These are phyloP conservation scores for Astrephomene gubernaculifera DNA, from an alignment of 139 green algal species.

Conservation along the genomic window DNA sequence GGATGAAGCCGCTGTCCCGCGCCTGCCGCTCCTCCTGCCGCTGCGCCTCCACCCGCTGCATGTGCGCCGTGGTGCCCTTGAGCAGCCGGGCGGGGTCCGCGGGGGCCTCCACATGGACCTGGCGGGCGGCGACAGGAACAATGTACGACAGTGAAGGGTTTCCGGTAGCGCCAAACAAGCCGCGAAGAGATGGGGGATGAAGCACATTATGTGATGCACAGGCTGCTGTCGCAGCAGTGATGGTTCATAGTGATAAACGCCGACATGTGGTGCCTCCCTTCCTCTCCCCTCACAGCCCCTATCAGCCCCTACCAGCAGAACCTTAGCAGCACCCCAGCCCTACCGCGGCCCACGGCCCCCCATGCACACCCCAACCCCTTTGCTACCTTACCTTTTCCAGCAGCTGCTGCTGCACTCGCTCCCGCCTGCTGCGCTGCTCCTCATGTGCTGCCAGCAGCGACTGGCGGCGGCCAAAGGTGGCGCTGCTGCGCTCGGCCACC, in stretches of 20 bases:
- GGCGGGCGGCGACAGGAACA: neutral
- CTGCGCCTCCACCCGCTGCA: slow-evolving; percentile 26
- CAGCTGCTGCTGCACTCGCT: slow-evolving; percentile 34
- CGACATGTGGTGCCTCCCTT: too few relatives aligned
- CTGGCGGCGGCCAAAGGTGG: slow-evolving; percentile 30
- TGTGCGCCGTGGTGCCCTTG: slow-evolving; percentile 32
- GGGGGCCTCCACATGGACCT: slow-evolving; percentile 45
- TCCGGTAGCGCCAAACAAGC: too few relatives aligned
- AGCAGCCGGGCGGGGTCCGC: slow-evolving; percentile 38
- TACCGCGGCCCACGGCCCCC: too few relatives aligned
- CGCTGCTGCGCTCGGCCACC: slow-evolving; percentile 32
- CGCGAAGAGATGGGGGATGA: too few relatives aligned
- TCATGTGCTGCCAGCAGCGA: slow-evolving; percentile 26
- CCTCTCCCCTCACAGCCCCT: neutral
- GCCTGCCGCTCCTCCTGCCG: slow-evolving; percentile 3
- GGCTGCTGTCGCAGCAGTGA: too few relatives aligned
- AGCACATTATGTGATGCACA: too few relatives aligned
- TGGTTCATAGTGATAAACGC: too few relatives aligned
- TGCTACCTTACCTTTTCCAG: slow-evolving; percentile 43
- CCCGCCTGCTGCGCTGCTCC: neutral
- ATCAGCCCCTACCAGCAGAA: neutral
- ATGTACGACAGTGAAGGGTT: too few relatives aligned
- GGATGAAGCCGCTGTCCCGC: slow-evolving; percentile 44
- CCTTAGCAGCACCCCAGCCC: too few relatives aligned
- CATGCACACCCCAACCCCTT: neutral